Conservation (phyloP, 2,329 filamentous ascomycete species). For the Rosellinia necatrix region DNA sequence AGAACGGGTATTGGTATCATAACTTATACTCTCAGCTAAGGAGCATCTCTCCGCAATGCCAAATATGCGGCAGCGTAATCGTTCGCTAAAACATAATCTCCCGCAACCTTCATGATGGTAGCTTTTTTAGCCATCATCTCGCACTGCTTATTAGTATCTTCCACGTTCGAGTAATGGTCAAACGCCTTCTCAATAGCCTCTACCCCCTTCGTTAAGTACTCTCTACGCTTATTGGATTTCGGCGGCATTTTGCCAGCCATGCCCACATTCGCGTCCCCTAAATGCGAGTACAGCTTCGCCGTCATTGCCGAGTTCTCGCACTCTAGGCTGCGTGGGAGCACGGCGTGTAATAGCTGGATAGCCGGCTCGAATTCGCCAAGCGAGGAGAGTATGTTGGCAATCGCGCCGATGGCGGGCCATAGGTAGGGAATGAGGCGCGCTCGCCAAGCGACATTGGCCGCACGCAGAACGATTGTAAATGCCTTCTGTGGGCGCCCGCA, state of each 20-base stretch:
- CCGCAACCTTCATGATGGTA: conserved; percentile 71
- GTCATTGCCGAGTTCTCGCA: conserved; percentile 65
- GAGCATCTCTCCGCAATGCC: conserved; percentile 54
- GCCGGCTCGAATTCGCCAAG: conserved; percentile 74
- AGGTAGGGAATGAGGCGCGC: conserved; percentile 70
- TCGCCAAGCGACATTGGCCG: conserved; percentile 73
- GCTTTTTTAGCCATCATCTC: conserved; percentile 84
- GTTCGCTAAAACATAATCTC: conserved; percentile 66
- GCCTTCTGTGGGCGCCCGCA: conserved; percentile 73
- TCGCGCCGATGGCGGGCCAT: conserved; percentile 71
- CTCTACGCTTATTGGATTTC: conserved; percentile 53
- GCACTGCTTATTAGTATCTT: conserved; percentile 72
- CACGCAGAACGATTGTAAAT: conserved; percentile 77
- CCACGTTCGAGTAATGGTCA: conserved; percentile 66
- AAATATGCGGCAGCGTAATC: conserved; percentile 70
- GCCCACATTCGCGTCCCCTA: conserved; percentile 81
- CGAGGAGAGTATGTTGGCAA: conserved; percentile 71
- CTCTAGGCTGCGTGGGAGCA: conserved; percentile 79
- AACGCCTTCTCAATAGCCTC: conserved; percentile 67
- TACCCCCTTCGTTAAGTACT: conserved; percentile 62
- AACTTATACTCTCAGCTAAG: conserved; percentile 30
- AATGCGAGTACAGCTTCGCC: conserved; percentile 69
- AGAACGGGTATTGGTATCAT: background rate
- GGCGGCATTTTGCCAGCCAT: conserved; percentile 62
- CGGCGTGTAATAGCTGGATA: conserved; percentile 64